phyloP scores from a whole-genome alignment of 495 filamentous ascomycete species.

The Lasiosphaeris hirsuta region DNA sequence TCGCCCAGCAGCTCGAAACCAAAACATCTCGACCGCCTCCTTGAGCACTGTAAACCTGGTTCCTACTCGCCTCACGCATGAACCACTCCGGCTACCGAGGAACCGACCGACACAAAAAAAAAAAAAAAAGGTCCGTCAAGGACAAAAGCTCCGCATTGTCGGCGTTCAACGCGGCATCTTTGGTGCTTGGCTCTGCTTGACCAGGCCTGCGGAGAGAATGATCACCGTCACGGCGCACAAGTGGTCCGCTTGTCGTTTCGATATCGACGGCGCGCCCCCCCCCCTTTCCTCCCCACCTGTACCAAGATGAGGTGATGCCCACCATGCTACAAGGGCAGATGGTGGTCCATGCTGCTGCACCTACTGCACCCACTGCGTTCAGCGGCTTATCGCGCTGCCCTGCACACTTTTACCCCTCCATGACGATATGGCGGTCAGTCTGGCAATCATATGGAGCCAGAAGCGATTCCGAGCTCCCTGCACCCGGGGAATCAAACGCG shows the following conservation, averaged over 20 bases:
- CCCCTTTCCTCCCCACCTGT: neutral
- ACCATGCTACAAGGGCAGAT: too few relatives aligned
- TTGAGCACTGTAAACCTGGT: neutral
- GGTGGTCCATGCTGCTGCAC: too few relatives aligned
- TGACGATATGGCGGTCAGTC: slow-evolving; percentile 13
- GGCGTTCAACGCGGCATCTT: too few relatives aligned
- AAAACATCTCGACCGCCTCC: neutral
- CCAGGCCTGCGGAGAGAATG: neutral
- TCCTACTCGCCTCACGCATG: neutral
- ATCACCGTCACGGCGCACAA: neutral
- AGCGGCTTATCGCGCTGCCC: slow-evolving; percentile 10
- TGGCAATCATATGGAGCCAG: neutral
- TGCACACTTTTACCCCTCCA: slow-evolving; percentile 10
- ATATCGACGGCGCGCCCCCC: neutral
- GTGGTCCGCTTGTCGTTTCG: slow-evolving; percentile 4
- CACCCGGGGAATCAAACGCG: slow-evolving; percentile 19
- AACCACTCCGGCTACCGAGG: slow-evolving; percentile 6
- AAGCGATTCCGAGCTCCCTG: neutral
- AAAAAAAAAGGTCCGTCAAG: neutral
- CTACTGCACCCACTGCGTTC: neutral
- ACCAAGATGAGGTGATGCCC: neutral
- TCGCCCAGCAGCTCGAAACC: slow-evolving; percentile 7
- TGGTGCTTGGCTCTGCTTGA: neutral
- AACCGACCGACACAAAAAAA: neutral
- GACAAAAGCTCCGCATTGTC: neutral